These are phyloP conservation scores for Penicillium hesseltinei DNA, from an alignment of 2,329 filamentous ascomycete species.

Conservation along the genomic window DNA sequence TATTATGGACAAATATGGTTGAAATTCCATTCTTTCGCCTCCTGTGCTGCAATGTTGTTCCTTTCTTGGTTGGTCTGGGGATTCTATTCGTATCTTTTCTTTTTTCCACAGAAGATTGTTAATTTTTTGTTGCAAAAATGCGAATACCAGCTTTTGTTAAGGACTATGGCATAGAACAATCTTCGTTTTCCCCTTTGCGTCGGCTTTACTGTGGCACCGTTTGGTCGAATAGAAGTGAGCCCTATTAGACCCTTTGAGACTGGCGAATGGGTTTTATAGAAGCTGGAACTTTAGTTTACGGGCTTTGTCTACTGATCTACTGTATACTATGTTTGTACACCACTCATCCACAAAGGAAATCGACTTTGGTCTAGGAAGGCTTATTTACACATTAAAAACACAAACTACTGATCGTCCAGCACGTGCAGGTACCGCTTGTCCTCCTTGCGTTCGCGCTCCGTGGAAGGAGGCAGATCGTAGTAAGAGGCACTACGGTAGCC, in stretches of 20 bases:
- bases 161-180: no score
- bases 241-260: neutral
- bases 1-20: no score
- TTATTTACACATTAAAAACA: slow-evolving; percentile 43
- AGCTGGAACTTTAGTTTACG: neutral
- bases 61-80: no score
- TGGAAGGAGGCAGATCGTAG: slow-evolving; percentile 92
- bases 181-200: no score
- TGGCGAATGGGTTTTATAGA: neutral
- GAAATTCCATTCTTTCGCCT: no score
- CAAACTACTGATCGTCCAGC: slow-evolving; percentile 71
- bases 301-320: neutral
- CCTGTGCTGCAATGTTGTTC: no score
- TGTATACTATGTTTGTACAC: neutral
- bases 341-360: slow-evolving; percentile 33
- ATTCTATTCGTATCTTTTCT: no score
- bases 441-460: slow-evolving; percentile 89
- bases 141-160: no score
- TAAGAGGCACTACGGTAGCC: slow-evolving; percentile 82
- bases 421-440: slow-evolving; percentile 98
- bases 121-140: no score
- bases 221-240: no score
- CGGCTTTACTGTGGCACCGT: no score
- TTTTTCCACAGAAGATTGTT: no score
- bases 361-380: slow-evolving; percentile 37